phyloP scores from a whole-genome alignment of 257 asterid genomes.

The Primulina huaijiensis region DNA sequence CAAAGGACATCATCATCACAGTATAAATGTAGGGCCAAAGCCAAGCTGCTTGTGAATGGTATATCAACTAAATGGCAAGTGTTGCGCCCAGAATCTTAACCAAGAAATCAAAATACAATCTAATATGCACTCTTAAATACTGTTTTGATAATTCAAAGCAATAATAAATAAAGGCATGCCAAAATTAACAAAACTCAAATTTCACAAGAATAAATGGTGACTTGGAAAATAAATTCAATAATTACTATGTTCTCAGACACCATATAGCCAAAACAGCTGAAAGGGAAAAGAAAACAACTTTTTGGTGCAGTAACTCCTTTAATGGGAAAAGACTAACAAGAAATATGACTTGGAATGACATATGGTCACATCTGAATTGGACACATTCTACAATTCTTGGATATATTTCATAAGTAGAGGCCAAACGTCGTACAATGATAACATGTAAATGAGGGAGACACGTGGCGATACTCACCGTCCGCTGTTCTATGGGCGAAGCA shows the following conservation, averaged over 20 bases:
- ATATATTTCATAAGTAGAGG: neutral
- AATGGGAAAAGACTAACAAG: neutral
- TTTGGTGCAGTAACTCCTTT: neutral
- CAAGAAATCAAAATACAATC: neutral
- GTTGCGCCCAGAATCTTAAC: neutral
- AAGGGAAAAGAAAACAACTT: neutral
- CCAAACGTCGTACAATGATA: neutral
- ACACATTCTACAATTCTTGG: neutral
- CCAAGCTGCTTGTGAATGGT: neutral
- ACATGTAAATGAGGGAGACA: slow-evolving; percentile 6
- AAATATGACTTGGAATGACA: neutral
- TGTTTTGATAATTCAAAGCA: neutral
- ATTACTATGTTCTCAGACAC: neutral
- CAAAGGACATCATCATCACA: neutral
- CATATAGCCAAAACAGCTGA: neutral
- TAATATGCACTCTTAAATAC: neutral
- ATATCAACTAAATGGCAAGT: neutral
- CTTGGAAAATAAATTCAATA: neutral
- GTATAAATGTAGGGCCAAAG: neutral
- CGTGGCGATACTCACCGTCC: slow-evolving; percentile 57
- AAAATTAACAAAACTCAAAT: neutral
- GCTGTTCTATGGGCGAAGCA: slow-evolving; percentile 82
- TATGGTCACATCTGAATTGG: too few relatives aligned
- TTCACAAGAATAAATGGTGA: neutral
- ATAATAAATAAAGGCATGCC: neutral